Evolutionary conservation across 805 yeast species (phyloP), one percentile per base, ranked within the genome.

Genomic region (Lipomyces anomalus): DNA sequence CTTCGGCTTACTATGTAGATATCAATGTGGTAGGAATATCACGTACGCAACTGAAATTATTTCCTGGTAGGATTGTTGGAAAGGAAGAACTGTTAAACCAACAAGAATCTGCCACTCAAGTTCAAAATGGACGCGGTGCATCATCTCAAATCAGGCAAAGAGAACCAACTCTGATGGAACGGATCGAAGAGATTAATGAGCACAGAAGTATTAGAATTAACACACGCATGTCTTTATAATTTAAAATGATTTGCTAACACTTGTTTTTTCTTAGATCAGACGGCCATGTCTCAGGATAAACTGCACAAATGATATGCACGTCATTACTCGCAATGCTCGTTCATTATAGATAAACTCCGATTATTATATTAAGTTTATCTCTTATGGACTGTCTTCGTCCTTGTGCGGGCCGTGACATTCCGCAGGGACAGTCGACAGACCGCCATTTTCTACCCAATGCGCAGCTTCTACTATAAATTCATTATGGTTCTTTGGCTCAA

Each of bases 401-500:
- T n/a, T n/a, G n/a, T n/a, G n/a, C n/a, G n/a, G n/a, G n/a, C n/a
- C n/a, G n/a, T n/a, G n/a, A n/a, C n/a, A n/a, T n/a, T n/a, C n/a
- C n/a, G n/a, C n/a, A n/a, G n/a, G n/a, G n/a, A n/a, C n/a, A n/a
- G n/a, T n/a, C 30, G 30, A 26, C 30, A 26, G 11, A 26, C 11
- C 30, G 30, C 30, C 30, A 26, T 26, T 26, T 13, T 26, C 30
- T 13, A 26, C 30, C 9, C 9, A 26, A 9, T 13, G 30, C 30
- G 30, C 30, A 9, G 30, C 30, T 13, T 26, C 11, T 13, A 13
- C 30, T 13, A 26, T 9, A 13, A 26, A 26, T 13, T 9, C 30
- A 13, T 26, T 13, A 13, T 26, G 11, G 30, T 26, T 9, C 11
- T 13, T 13, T 9, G 30, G n/a, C 22, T 75, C 75, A 56, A 88